A percentile compares a stretch with the other conserved stretches of the same genome.
Conservation (phyloP, 2,329 filamentous ascomycete species). For the Bimuria novae-zelandiae region DNA sequence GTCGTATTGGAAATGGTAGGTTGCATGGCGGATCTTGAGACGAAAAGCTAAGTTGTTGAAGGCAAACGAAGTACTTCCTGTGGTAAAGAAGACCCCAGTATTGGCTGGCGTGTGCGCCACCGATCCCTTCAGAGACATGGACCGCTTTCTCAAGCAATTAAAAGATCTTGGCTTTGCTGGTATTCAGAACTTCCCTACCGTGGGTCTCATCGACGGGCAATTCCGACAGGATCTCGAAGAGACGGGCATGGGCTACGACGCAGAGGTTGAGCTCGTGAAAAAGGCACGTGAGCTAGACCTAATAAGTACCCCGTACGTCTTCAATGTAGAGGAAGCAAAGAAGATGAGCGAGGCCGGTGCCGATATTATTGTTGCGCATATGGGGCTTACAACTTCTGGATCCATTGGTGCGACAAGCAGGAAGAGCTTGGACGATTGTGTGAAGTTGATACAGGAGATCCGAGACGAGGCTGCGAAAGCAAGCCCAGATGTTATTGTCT, state of each 20-base stretch:
- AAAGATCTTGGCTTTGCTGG: slow-evolving; percentile 68
- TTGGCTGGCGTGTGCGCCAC: slow-evolving; percentile 73
- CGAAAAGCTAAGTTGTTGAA: slow-evolving; percentile 22
- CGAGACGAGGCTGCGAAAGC: slow-evolving; percentile 62
- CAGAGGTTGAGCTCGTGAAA: slow-evolving; percentile 69
- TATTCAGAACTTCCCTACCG: slow-evolving; percentile 75
- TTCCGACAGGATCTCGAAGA: slow-evolving; percentile 72
- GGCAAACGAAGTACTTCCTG: slow-evolving; percentile 68
- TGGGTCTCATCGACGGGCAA: slow-evolving; percentile 70
- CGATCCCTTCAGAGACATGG: slow-evolving; percentile 69
- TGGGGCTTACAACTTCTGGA: slow-evolving; percentile 68
- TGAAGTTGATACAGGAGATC: slow-evolving; percentile 65
- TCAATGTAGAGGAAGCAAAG: slow-evolving; percentile 64
- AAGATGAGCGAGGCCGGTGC: slow-evolving; percentile 68
- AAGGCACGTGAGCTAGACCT: slow-evolving; percentile 64
- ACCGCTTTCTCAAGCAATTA: slow-evolving; percentile 63
- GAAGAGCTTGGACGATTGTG: slow-evolving; percentile 67
- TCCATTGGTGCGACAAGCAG: slow-evolving; percentile 67
- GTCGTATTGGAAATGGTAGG: slow-evolving; percentile 70
- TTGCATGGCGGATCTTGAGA: neutral
- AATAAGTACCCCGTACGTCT: slow-evolving; percentile 73
- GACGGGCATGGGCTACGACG: slow-evolving; percentile 70
- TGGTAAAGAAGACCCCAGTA: slow-evolving; percentile 67
- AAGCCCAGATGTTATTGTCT: slow-evolving; percentile 64
- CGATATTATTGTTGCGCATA: slow-evolving; percentile 70